Evolutionary conservation across 179 eudicot species (phyloP), one percentile per base, ranked within the genome.

Genomic region (Heliamphora pulchella): DNA sequence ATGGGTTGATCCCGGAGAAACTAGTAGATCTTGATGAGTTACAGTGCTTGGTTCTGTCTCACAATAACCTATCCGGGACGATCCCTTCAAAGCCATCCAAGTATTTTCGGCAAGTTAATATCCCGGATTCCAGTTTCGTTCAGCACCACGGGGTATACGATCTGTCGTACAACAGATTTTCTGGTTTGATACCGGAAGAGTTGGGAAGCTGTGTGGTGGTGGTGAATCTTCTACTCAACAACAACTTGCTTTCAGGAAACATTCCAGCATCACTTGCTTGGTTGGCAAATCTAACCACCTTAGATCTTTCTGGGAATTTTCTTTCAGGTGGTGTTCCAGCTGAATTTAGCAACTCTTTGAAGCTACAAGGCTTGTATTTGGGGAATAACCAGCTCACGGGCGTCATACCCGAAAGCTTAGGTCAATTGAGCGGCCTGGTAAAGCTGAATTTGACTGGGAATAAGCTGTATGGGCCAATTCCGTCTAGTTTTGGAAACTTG

Each of bases 141-240:
- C 91, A 89, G 85, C 91, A 89, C 61, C 89, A 82, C 62, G 91
- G 91, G 43, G 78, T 89, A 0, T 89, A 44, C 74, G 91, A 89
- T 81, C 80, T 89, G 17, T 87, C 91, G 2, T 58, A 78, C 74
- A 89, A 89, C 74, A 77, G 74, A 43, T 77, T 89, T 66, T 80
- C 85, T 9, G 91, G 91, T 51, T 68, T 81, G 20, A 81, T 89
- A 59, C 91, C 91, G 0, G 88, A 85, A 51, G 91, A 85, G 46
- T 67, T 89, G 22, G 90, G 90, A 20, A 78, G 70, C 18, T 89
- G 91, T 81, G 67, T 78, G 67, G 91, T 86, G 8, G 13, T 89
- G 55, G 88, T 84, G 63, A 86, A 89, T 82, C 88, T 89, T 76
- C 17, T 89, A 31, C 66, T 89, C 15, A 81, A 71, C 78, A 83